Conservation (phyloP, 257 asterid species). For the Phtheirospermum japonicum region DNA sequence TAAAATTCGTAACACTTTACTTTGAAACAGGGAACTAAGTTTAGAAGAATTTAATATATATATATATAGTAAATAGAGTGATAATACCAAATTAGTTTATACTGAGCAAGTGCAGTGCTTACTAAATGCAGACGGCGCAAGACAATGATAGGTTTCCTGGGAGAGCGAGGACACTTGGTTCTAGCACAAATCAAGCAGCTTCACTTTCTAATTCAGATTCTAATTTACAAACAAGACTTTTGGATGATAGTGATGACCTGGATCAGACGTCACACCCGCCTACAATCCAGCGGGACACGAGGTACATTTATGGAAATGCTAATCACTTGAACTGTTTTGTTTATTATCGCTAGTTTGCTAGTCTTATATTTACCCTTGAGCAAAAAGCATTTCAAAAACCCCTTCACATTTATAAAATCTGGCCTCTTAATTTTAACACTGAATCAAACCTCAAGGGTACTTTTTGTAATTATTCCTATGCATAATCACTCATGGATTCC, state of each 20-base stretch:
- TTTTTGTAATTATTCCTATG: background rate
- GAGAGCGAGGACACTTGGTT: slow-evolving; percentile 64
- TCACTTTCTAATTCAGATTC: slow-evolving; percentile 52
- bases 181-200: slow-evolving; percentile 44
- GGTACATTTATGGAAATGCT: background rate
- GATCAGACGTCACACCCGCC: slow-evolving; percentile 35
- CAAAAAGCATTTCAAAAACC: background rate
- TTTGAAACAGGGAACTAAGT: background rate
- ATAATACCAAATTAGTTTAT: slow-evolving; percentile 9
- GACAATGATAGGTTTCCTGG: slow-evolving; percentile 78
- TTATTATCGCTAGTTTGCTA: too few relatives aligned
- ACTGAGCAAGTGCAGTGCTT: slow-evolving; percentile 20
- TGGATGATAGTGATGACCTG: slow-evolving; percentile 45
- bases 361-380: too few relatives aligned
- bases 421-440: background rate
- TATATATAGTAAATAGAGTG: slow-evolving; percentile 16
- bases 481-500: too few relatives aligned
- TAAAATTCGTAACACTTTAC: too few relatives aligned
- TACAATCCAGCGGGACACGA: background rate
- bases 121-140: slow-evolving; percentile 46
- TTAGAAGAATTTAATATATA: background rate
- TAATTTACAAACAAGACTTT: slow-evolving; percentile 71
- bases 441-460: background rate
- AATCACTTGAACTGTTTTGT: too few relatives aligned
- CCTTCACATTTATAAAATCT: background rate